These are phyloP conservation scores for Aspergillus terreus DNA, from an alignment of 2,329 filamentous ascomycete genomes.

Conservation along the genomic window DNA sequence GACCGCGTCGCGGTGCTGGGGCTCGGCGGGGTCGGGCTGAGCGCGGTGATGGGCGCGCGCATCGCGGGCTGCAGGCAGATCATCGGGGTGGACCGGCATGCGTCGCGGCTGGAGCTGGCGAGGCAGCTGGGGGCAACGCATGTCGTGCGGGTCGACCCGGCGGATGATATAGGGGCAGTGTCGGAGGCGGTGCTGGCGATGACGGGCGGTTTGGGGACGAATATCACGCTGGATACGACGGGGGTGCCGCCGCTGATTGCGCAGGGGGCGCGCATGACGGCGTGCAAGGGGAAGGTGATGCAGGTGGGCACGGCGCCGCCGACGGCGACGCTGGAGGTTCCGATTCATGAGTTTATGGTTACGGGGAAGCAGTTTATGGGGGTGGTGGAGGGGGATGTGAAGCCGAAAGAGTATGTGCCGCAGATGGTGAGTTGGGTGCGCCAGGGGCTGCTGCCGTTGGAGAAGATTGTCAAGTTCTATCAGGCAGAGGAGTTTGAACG, in stretches of 20 bases:
- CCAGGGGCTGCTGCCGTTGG: constrained; percentile 46
- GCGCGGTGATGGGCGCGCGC: constrained; percentile 48
- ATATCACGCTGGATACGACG: constrained; percentile 50
- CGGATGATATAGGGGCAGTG: constrained; percentile 21
- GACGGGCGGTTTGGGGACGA: constrained; percentile 39
- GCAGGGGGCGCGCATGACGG: constrained; percentile 41
- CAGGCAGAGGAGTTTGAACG: constrained; percentile 27
- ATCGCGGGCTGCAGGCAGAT: constrained; percentile 38
- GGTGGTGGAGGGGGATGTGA: constrained; percentile 46
- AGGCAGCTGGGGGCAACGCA: constrained; percentile 41
- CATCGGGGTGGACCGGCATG: constrained; percentile 41
- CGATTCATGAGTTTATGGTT: constrained; percentile 46
- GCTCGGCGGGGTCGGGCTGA: constrained; percentile 46
- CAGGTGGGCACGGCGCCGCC: constrained; percentile 49
- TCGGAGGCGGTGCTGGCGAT: constrained; percentile 33
- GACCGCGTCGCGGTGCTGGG: constrained; percentile 43
- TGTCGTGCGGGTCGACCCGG: constrained; percentile 29
- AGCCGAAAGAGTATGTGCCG: constrained; percentile 40
- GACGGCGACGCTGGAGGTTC: constrained; percentile 41
- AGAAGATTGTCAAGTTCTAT: constrained; percentile 46
- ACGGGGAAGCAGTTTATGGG: constrained; percentile 48
- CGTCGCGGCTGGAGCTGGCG: constrained; percentile 35
- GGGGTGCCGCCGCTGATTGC: constrained; percentile 43
- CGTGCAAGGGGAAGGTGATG: constrained; percentile 47
- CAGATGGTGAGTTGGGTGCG: constrained; percentile 49